Percentiles rank a stretch among this genome's conserved stretches.
These are phyloP conservation scores for Paraphysoderma sedebokerense DNA, from an alignment of 371 early-diverging fungal species.

Conservation along the genomic window DNA sequence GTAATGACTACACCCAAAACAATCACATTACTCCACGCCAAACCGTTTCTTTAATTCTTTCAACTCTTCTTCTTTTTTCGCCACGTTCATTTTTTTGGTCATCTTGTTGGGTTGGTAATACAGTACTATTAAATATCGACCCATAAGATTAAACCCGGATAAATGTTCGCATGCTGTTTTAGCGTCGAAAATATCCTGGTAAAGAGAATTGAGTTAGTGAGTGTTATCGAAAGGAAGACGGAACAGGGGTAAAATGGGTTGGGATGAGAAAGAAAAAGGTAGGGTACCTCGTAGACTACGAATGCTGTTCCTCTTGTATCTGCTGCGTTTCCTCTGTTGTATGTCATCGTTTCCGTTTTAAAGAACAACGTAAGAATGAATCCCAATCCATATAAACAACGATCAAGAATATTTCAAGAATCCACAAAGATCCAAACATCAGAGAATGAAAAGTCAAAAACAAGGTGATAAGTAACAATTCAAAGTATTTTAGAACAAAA, in stretches of 20 bases:
- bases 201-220: constrained; percentile 21
- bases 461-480: too few species aligned
- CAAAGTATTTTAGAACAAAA: not conserved
- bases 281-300: constrained; percentile 49
- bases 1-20: too few species aligned
- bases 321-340: constrained; percentile 49
- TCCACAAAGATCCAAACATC: too few species aligned
- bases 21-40: too few species aligned
- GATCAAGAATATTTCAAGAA: too few species aligned
- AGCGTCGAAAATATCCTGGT: constrained; percentile 94
- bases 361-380: constrained; percentile 2
- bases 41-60: constrained; percentile 46
- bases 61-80: constrained; percentile 69
- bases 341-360: too few species aligned
- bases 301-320: constrained; percentile 90
- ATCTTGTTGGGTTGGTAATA: constrained; percentile 74
- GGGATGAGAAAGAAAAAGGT: not conserved
- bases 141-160: constrained; percentile 87
- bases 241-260: not conserved
- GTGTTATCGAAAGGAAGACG: not conserved
- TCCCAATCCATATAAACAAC: not conserved
- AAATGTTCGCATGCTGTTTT: constrained; percentile 90
- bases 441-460: too few species aligned
- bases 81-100: constrained; percentile 63
- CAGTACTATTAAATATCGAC: constrained; percentile 83